Evolutionary conservation across 2,329 filamentous ascomycete species (phyloP), one percentile per base, ranked within the genome.

Genomic region (Lasiodiplodia gonubiensis): DNA sequence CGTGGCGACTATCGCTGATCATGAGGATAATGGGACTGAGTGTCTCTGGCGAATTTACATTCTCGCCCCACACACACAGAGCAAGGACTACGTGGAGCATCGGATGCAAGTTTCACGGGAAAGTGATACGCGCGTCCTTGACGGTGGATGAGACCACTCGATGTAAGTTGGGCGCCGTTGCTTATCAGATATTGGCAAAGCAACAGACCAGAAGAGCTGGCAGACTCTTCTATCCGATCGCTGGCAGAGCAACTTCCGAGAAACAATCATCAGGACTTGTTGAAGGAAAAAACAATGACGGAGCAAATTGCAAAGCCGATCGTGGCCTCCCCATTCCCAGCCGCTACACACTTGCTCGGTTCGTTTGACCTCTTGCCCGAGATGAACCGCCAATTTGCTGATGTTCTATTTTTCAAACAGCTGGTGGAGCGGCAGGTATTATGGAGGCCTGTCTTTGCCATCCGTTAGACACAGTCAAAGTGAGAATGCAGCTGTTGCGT

Each of bases 381-480:
- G 33, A 27, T 6, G 2, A 48, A 23, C n/a, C 2, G 5, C 4
- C 21, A 3, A 7, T 16, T 5, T 27, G 10, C 18, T 48, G 11
- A n/a, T 33, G 7, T 33, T 2, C 30, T 8, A 10, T 33, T 33
- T 8, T 33, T 8, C 30, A 33, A 33, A 33, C 7, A 63, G 59
- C 59, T 6, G 59, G 59, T 4, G 59, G 59, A 14, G 59, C 25
- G 14, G 59, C 59, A 14, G 59, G 59, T 21, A 63, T 51, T 39
- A 51, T 63, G 39, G 59, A 63, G 16, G 59, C 59, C 2, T 63
- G 39, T 18, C 23, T 51, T 10, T 63, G 59, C 37, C 59, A 63
- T 49, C 59, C 59, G 4, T 23, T 63, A n/a, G 59, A 63, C 4
- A 63, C 59, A 27, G 30, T 63, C 12, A 63, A 63, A 25, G 48